These are phyloP conservation scores for Besnoitia besnoiti DNA, from an alignment of 169 alveolate genomes.

Conservation along the genomic window DNA sequence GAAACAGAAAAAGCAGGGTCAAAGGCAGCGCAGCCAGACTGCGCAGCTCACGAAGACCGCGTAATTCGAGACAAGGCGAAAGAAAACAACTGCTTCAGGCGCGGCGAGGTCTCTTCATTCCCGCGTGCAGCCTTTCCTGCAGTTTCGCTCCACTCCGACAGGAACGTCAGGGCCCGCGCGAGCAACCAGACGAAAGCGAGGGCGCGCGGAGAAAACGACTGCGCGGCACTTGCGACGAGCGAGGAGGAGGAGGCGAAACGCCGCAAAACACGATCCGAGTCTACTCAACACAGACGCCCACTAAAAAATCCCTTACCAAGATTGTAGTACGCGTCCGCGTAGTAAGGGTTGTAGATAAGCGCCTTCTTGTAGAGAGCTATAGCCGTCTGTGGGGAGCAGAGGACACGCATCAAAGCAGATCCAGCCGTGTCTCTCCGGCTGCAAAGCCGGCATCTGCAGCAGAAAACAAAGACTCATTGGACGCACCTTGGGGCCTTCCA, in stretches of 20 bases:
- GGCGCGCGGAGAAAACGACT: background rate
- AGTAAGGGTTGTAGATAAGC: slow-evolving; percentile 31
- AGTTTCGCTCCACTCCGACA: too few species aligned
- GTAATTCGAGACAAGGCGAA: too few species aligned
- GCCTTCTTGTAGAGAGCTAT: slow-evolving; percentile 34
- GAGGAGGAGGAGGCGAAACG: background rate
- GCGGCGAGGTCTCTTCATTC: too few species aligned
- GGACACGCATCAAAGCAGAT: background rate
- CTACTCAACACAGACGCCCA: too few species aligned
- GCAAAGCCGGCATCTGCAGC: background rate
- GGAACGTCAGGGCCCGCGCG: too few species aligned
- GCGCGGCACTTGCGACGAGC: background rate
- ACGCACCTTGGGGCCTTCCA: slow-evolving; percentile 32
- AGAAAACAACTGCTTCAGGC: too few species aligned
- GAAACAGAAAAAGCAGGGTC: too few species aligned
- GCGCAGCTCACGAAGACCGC: too few species aligned
- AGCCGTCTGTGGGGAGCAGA: background rate
- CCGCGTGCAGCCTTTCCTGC: too few species aligned
- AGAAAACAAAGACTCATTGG: background rate
- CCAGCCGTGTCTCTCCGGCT: background rate
- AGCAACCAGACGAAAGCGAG: too few species aligned
- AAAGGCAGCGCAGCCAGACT: too few species aligned
- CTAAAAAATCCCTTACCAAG: slow-evolving; percentile 38
- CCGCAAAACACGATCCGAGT: too few species aligned
- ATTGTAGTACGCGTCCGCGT: slow-evolving; percentile 32